A percentile compares a stretch with the other conserved stretches of the same genome.
These are phyloP conservation scores for Funneliformis caledonium DNA, from an alignment of 371 early-diverging fungal species.

Conservation along the genomic window DNA sequence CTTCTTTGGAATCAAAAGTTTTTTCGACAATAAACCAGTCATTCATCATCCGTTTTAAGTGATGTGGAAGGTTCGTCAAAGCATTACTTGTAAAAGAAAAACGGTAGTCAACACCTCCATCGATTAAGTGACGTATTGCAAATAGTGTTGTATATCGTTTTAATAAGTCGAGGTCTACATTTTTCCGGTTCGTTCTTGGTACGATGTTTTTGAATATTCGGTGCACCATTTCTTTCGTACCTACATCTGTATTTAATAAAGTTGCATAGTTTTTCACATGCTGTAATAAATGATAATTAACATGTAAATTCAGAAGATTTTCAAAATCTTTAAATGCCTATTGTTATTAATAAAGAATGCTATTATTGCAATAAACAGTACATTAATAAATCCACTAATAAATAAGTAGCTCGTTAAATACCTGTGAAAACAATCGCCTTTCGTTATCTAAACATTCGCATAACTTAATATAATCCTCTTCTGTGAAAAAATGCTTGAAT, in stretches of 20 bases:
- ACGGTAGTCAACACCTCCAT: not conserved
- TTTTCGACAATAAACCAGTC: constrained; percentile 5
- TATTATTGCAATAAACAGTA: too few relatives aligned
- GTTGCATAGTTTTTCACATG: constrained; percentile 10
- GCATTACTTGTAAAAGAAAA: constrained; percentile 7
- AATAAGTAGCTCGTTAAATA: not conserved
- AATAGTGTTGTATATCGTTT: not conserved
- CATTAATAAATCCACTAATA: too few relatives aligned
- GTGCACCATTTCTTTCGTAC: not conserved
- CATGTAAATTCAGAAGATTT: not conserved
- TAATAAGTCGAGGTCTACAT: not conserved
- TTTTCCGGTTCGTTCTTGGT: not conserved
- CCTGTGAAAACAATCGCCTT: not conserved
- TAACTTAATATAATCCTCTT: not conserved
- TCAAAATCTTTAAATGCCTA: not conserved
- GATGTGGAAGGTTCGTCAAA: not conserved
- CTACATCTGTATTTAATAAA: not conserved
- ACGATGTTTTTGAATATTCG: not conserved
- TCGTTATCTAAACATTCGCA: not conserved
- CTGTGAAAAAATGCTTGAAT: not conserved
- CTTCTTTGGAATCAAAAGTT: not conserved
- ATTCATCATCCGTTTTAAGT: not conserved
- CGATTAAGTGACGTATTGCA: not conserved
- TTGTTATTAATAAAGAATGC: not conserved
- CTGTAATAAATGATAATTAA: not conserved